A percentile compares a stretch with the other conserved stretches of the same genome.
Conservation (phyloP, 169 alveolate species). For the Plasmodium ovale region DNA sequence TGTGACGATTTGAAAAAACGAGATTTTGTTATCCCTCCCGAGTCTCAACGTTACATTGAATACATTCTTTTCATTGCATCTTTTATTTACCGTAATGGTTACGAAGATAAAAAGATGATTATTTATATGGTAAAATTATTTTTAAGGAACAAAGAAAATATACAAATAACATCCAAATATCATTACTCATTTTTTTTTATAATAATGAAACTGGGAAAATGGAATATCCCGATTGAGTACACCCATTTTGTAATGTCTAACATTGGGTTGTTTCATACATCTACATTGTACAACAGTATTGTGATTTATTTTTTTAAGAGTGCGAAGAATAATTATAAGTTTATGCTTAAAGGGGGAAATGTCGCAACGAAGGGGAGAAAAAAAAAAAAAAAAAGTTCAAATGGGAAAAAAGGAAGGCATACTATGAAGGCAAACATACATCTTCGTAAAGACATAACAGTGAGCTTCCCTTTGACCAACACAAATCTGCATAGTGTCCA, state of each 20-base stretch:
- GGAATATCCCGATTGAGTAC: not conserved
- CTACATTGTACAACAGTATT: not conserved
- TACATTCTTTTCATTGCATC: constrained; percentile 12
- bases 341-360: not conserved
- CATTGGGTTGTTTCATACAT: not conserved
- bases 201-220: not conserved
- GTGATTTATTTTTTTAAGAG: constrained; percentile 38
- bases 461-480: not conserved
- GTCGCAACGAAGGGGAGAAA: not conserved
- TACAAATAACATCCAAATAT: not conserved
- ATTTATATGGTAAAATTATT: not conserved
- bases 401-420: not conserved
- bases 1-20: constrained; percentile 9
- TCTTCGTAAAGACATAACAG: not conserved
- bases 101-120: not conserved
- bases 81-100: not conserved
- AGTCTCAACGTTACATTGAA: not conserved
- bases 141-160: not conserved
- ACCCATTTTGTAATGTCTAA: constrained; percentile 7
- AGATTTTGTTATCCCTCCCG: not conserved
- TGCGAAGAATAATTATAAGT: constrained; percentile 13
- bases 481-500: not conserved
- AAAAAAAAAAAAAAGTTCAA: not conserved
- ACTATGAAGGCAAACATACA: not conserved
- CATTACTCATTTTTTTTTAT: constrained; percentile 35